Conservation (phyloP, 805 yeast genomes). For the Yarrowia sp. region DNA sequence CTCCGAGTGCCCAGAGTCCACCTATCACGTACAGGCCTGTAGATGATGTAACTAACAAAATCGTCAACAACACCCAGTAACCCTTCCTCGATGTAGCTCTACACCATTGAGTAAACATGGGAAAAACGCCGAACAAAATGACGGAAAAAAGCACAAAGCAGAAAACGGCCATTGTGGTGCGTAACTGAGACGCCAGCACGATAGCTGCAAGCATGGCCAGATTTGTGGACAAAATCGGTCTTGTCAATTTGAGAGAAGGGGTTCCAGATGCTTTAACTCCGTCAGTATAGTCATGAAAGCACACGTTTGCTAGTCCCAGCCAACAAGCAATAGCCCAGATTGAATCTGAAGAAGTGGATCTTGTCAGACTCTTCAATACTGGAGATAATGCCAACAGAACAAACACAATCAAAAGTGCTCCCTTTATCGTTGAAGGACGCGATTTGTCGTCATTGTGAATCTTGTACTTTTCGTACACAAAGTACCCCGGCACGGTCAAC, state of each 20-base stretch:
- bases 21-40: slow-evolving; percentile 41
- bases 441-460: slow-evolving; percentile 10
- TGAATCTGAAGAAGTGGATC: slow-evolving; percentile 87
- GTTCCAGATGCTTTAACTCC: slow-evolving; percentile 31
- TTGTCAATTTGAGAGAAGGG: slow-evolving; percentile 27
- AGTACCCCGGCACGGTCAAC: slow-evolving; percentile 36
- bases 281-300: slow-evolving; percentile 60
- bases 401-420: slow-evolving; percentile 65
- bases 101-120: slow-evolving; percentile 63
- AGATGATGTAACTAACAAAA: slow-evolving; percentile 31
- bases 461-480: slow-evolving; percentile 33
- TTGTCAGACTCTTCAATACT: slow-evolving; percentile 80
- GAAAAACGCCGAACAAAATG: slow-evolving; percentile 68
- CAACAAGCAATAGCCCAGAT: slow-evolving; percentile 90
- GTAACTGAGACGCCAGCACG: slow-evolving; percentile 83
- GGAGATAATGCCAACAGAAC: slow-evolving; percentile 81
- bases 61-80: slow-evolving; percentile 36
- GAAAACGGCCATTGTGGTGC: slow-evolving; percentile 72
- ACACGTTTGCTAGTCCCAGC: slow-evolving; percentile 65
- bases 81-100: slow-evolving; percentile 41
- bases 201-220: slow-evolving; percentile 81
- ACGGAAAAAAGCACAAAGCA: slow-evolving; percentile 75
- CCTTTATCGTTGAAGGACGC: slow-evolving; percentile 48
- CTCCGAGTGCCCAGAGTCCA: slow-evolving; percentile 44
- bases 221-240: slow-evolving; percentile 72